A percentile compares a stretch with the other conserved stretches of the same genome.
Conservation (phyloP, 192 early-diverging fungal species). For the Podochytrium sp. region DNA sequence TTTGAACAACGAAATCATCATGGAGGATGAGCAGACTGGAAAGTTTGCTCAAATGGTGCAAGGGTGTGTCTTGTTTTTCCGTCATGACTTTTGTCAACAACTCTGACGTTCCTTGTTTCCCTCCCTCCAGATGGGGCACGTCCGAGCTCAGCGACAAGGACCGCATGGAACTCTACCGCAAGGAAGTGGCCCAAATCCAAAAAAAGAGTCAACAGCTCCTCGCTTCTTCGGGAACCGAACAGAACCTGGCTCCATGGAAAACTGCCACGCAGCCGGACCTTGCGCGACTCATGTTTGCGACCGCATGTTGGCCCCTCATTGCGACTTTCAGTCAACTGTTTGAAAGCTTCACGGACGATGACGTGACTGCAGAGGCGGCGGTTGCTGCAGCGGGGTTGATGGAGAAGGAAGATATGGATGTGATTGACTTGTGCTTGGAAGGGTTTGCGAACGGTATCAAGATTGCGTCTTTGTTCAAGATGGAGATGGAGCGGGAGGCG, state of each 20-base stretch:
- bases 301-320: slow-evolving; percentile 61
- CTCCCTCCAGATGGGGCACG: slow-evolving; percentile 40
- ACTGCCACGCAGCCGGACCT: slow-evolving; percentile 50
- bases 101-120: neutral
- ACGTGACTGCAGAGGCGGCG: slow-evolving; percentile 22
- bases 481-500: slow-evolving; percentile 88
- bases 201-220: slow-evolving; percentile 60
- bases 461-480: slow-evolving; percentile 79
- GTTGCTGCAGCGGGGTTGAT: neutral
- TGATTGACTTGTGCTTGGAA: slow-evolving; percentile 69
- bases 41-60: slow-evolving; percentile 57
- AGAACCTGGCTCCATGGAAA: slow-evolving; percentile 39
- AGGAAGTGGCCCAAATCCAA: slow-evolving; percentile 58
- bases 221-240: neutral
- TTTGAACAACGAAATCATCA: slow-evolving; percentile 81
- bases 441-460: slow-evolving; percentile 84
- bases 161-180: slow-evolving; percentile 54
- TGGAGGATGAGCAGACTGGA: slow-evolving; percentile 85
- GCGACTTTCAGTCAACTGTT: slow-evolving; percentile 59
- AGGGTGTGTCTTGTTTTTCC: slow-evolving; percentile 31
- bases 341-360: slow-evolving; percentile 44
- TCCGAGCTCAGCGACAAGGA: slow-evolving; percentile 50
- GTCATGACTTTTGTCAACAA: neutral
- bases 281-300: slow-evolving; percentile 59
- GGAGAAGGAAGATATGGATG: slow-evolving; percentile 42